phyloP scores from a whole-genome alignment of 2,329 filamentous ascomycete species.

The Nemania diffusa region DNA sequence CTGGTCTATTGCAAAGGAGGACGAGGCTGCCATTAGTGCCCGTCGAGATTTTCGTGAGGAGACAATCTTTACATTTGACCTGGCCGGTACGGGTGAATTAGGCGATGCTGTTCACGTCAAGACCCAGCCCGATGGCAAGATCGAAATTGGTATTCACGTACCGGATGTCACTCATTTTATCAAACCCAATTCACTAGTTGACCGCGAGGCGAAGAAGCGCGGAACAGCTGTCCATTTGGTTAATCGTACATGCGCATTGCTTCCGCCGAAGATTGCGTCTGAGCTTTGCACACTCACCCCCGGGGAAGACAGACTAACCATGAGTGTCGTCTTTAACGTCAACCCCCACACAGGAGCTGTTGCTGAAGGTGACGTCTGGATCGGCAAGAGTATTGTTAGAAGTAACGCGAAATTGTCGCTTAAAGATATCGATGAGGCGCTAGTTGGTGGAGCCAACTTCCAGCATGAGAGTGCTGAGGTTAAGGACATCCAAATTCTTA shows the following conservation, averaged over 20 bases:
- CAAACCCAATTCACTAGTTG: conserved; percentile 93
- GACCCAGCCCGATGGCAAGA: conserved; percentile 80
- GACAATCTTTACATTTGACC: conserved; percentile 90
- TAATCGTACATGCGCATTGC: conserved; percentile 86
- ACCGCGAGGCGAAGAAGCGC: conserved; percentile 97
- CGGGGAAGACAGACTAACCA: conserved; percentile 87
- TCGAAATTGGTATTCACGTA: conserved; percentile 95
- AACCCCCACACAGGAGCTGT: conserved; percentile 82
- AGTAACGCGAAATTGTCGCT: conserved; percentile 88
- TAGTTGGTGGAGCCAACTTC: conserved; percentile 71
- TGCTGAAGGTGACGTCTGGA: conserved; percentile 88
- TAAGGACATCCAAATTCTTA: conserved; percentile 83
- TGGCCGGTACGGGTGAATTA: conserved; percentile 86
- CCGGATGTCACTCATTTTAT: conserved; percentile 97
- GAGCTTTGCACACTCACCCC: conserved; percentile 90
- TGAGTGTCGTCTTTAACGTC: conserved; percentile 93
- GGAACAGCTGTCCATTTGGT: conserved; percentile 95
- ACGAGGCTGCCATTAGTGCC: conserved; percentile 75
- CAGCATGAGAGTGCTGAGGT: conserved; percentile 73
- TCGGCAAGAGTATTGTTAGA: conserved; percentile 93
- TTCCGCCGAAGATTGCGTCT: conserved; percentile 84
- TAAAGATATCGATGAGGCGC: conserved; percentile 83
- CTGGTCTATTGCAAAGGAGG: conserved; percentile 87
- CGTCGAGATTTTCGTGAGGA: conserved; percentile 93
- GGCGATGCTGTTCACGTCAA: conserved; percentile 95